These are phyloP conservation scores for Saccharomycopsis capsularis DNA, from an alignment of 805 yeast species.

Conservation along the genomic window DNA sequence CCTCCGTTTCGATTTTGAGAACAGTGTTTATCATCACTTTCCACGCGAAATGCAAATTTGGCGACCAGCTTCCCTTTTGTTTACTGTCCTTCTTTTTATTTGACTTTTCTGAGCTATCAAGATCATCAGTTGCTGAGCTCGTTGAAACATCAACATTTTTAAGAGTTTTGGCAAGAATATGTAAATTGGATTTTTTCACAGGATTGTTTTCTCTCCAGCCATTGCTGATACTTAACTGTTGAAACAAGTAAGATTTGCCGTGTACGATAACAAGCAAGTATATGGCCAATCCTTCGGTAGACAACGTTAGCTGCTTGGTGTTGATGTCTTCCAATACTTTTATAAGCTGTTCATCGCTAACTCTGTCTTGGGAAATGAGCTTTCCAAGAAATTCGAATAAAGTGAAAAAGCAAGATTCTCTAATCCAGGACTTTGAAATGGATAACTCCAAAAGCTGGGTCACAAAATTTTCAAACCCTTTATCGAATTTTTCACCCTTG, in stretches of 20 bases:
- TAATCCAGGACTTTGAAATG: constrained; percentile 67
- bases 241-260: constrained; percentile 21
- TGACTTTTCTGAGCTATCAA: constrained; percentile 23
- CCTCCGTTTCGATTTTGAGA: constrained; percentile 13
- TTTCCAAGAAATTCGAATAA: constrained; percentile 44
- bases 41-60: constrained; percentile 77
- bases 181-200: constrained; percentile 59
- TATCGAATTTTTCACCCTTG: constrained; percentile 23
- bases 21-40: constrained; percentile 44
- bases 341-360: constrained; percentile 21
- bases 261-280: constrained; percentile 45
- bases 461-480: constrained; percentile 36
- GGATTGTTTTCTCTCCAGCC: constrained; percentile 75
- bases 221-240: constrained; percentile 22
- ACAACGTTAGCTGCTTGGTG: constrained; percentile 47
- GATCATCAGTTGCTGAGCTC: constrained; percentile 31
- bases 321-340: constrained; percentile 40
- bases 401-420: constrained; percentile 74
- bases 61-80: constrained; percentile 62
- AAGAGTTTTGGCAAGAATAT: constrained; percentile 52
- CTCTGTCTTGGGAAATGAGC: neutral
- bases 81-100: constrained; percentile 26
- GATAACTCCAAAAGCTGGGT: constrained; percentile 51
- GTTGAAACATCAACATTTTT: constrained; percentile 45
- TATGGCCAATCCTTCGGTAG: constrained; percentile 77